Evolutionary conservation across 768 basidiomycete species (phyloP).

Genomic region (Pholiota conissans): DNA sequence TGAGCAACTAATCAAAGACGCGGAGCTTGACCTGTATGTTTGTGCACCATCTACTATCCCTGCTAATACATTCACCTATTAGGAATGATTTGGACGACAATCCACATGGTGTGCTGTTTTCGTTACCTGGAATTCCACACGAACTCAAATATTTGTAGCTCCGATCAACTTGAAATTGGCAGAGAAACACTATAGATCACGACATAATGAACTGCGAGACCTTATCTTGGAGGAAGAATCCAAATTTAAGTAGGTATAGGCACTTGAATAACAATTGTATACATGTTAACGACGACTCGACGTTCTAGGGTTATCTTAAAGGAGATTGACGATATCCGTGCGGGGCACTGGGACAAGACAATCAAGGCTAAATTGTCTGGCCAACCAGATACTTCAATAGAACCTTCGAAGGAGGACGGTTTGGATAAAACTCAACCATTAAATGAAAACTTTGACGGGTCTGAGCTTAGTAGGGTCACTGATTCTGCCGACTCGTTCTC

Average conservation of each 20-base stretch:
- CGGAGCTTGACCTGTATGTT: constrained; percentile 62
- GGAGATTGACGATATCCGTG: constrained; percentile 78
- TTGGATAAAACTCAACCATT: constrained; percentile 9
- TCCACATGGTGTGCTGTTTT: constrained; percentile 47
- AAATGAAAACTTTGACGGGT: constrained; percentile 29
- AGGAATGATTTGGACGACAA: constrained; percentile 51
- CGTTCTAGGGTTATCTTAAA: constrained; percentile 54
- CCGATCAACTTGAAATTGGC: constrained; percentile 68
- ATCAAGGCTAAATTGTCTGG: constrained; percentile 36
- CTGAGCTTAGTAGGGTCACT: constrained; percentile 35
- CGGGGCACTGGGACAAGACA: constrained; percentile 61
- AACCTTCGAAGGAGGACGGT: not conserved
- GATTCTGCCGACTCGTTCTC: constrained; percentile 23
- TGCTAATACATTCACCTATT: constrained; percentile 12
- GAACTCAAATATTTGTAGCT: constrained; percentile 41
- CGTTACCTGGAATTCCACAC: not conserved
- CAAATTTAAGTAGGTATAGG: constrained; percentile 62
- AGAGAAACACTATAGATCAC: constrained; percentile 67
- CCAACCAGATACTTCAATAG: not conserved
- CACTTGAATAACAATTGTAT: constrained; percentile 17
- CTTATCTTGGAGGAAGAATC: constrained; percentile 73
- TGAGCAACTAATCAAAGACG: constrained; percentile 64
- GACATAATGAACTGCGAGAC: constrained; percentile 70
- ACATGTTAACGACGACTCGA: not conserved
- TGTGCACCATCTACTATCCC: constrained; percentile 3